These are phyloP conservation scores for Coemansia sp. DNA, from an alignment of 192 early-diverging fungal species.

Conservation along the genomic window DNA sequence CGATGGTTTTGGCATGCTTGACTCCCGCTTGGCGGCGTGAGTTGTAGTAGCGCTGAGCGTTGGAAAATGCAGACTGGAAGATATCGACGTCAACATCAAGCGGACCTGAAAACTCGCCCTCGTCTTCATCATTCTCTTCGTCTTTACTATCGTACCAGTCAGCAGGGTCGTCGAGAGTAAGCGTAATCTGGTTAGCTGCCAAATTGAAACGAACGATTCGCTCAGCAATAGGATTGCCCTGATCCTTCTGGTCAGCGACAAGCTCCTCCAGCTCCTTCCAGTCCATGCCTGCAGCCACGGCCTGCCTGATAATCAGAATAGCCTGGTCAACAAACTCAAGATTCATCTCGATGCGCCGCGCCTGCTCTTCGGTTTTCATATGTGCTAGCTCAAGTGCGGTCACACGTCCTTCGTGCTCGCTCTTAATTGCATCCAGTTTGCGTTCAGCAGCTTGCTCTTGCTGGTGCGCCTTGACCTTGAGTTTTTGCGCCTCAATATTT, in stretches of 20 bases:
- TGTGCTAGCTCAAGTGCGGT: constrained; percentile 71
- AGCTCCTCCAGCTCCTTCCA: constrained; percentile 93
- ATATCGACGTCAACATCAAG: constrained; percentile 81
- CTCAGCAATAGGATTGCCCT: constrained; percentile 76
- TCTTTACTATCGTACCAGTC: constrained; percentile 61
- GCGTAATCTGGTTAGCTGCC: constrained; percentile 73
- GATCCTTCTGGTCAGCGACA: constrained; percentile 74
- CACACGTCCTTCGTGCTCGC: constrained; percentile 77
- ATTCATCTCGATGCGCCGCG: constrained; percentile 84
- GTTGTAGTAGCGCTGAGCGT: constrained; percentile 87
- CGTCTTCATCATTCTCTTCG: constrained; percentile 33
- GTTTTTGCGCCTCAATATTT: constrained; percentile 80
- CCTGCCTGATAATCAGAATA: constrained; percentile 81
- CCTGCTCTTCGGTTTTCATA: constrained; percentile 65
- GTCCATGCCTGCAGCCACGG: constrained; percentile 90
- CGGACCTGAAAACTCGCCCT: constrained; percentile 45
- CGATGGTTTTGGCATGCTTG: constrained; percentile 90
- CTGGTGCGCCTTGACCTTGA: constrained; percentile 64
- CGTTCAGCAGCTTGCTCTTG: constrained; percentile 74
- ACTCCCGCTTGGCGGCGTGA: constrained; percentile 74
- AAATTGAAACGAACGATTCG: constrained; percentile 75
- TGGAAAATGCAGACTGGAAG: constrained; percentile 81
- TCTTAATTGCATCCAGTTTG: constrained; percentile 80
- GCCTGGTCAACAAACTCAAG: constrained; percentile 83
- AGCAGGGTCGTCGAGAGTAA: constrained; percentile 55